A percentile compares a stretch with the other conserved stretches of the same genome.
phyloP scores from a whole-genome alignment of 202 grass and related monocot species.

The Carex sylvatica region DNA sequence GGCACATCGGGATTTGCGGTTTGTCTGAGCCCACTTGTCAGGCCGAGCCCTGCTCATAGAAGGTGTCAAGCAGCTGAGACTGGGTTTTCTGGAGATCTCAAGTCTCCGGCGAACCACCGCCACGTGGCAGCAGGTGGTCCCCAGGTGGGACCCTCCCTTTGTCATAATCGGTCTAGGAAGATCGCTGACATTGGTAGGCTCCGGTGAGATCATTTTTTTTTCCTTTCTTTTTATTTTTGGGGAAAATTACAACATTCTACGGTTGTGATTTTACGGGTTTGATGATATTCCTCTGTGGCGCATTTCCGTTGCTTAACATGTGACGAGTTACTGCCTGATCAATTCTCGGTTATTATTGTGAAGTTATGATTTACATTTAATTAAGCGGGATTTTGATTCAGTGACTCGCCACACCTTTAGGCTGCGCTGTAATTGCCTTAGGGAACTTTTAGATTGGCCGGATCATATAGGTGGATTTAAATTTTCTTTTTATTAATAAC shows the following conservation, averaged over 20 bases:
- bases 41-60: constrained; percentile 39
- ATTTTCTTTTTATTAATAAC: constrained; percentile 23
- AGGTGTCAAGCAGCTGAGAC: constrained; percentile 31
- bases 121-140: constrained; percentile 12
- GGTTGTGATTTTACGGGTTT: not conserved
- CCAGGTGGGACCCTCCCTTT: constrained; percentile 27
- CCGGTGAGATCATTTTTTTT: constrained; percentile 36
- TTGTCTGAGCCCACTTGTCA: constrained; percentile 74
- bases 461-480: not conserved
- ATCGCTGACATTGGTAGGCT: constrained; percentile 62
- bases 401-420: not conserved
- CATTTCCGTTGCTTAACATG: not conserved
- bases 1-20: constrained; percentile 58
- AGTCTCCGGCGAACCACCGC: constrained; percentile 39
- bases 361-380: not conserved
- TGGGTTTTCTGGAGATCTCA: constrained; percentile 43
- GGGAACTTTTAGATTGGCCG: not conserved
- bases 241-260: not conserved
- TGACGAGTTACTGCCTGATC: not conserved
- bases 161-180: constrained; percentile 74
- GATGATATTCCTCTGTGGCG: not conserved
- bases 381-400: not conserved
- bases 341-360: not conserved
- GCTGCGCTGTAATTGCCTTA: not conserved
- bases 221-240: not conserved